Conservation (phyloP, 108 stramenopile species). For the Cyclotella choctawhatcheeana region DNA sequence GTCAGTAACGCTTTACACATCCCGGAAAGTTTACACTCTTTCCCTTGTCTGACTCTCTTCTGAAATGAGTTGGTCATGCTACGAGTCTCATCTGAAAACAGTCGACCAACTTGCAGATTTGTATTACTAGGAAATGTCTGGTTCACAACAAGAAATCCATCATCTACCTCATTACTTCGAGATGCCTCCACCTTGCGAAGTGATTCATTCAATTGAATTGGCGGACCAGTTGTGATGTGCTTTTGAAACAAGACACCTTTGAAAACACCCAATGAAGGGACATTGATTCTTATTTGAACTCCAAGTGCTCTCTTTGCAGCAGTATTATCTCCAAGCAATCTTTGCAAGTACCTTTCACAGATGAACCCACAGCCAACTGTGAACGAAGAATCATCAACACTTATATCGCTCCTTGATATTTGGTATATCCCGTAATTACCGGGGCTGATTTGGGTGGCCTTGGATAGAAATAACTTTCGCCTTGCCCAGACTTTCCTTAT, state of each 20-base stretch:
- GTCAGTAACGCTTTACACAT: conserved; percentile 42
- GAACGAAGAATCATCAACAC: conserved; percentile 13
- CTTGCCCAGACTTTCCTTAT: conserved; percentile 37
- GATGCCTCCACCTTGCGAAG: conserved; percentile 61
- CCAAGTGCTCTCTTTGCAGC: conserved; percentile 22
- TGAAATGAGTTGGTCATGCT: conserved; percentile 13
- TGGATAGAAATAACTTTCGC: conserved; percentile 11
- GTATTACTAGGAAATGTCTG: conserved; percentile 14
- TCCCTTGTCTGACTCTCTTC: conserved; percentile 9
- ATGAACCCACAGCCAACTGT: conserved; percentile 48
- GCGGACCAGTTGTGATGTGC: conserved; percentile 6
- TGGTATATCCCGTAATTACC: not conserved
- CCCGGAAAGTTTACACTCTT: conserved; percentile 21
- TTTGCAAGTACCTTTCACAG: conserved; percentile 7
- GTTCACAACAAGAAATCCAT: conserved; percentile 24
- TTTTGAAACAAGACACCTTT: conserved; percentile 60
- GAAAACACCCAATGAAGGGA: conserved; percentile 29
- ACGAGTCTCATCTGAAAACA: not conserved
- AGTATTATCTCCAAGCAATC: conserved; percentile 14
- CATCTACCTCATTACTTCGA: not conserved
- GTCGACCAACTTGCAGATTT: conserved; percentile 10
- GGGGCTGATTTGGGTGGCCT: conserved; percentile 7
- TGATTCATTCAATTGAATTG: conserved; percentile 57
- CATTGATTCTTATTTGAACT: conserved; percentile 35
- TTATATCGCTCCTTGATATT: conserved; percentile 9